phyloP scores from a whole-genome alignment of 148 eudicot genomes.

The Nepenthes mirabilis region DNA sequence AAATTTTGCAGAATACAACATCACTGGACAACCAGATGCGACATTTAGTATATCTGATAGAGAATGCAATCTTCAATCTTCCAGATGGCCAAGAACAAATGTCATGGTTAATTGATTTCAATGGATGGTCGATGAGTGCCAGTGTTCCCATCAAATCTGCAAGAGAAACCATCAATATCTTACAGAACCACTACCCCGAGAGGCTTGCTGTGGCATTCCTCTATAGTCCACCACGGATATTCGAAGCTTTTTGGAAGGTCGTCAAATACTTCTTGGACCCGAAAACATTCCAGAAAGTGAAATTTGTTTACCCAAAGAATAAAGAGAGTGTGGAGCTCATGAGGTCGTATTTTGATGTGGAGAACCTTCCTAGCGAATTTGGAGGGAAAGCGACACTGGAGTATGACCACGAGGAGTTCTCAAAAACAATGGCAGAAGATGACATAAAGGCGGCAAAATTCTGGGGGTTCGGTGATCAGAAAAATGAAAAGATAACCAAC shows the following conservation, averaged over 20 bases:
- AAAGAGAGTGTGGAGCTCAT: slow-evolving; percentile 60
- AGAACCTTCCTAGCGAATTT: slow-evolving; percentile 58
- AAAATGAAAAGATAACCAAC: slow-evolving; percentile 7
- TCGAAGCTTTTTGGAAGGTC: slow-evolving; percentile 71
- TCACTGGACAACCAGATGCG: slow-evolving; percentile 47
- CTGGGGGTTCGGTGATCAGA: slow-evolving; percentile 26
- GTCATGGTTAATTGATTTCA: slow-evolving; percentile 64
- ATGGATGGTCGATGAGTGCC: slow-evolving; percentile 50
- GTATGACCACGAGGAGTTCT: slow-evolving; percentile 47
- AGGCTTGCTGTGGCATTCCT: slow-evolving; percentile 52
- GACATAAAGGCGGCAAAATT: slow-evolving; percentile 26
- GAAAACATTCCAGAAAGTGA: slow-evolving; percentile 58
- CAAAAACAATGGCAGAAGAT: slow-evolving; percentile 37
- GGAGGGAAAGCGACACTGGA: slow-evolving; percentile 46
- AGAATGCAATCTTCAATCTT: slow-evolving; percentile 62
- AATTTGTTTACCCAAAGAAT: slow-evolving; percentile 57
- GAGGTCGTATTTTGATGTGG: slow-evolving; percentile 47
- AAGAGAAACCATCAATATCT: slow-evolving; percentile 36
- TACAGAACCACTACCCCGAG: slow-evolving; percentile 67
- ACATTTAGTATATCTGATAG: slow-evolving; percentile 53
- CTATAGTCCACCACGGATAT: slow-evolving; percentile 51
- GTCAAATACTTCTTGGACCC: slow-evolving; percentile 59
- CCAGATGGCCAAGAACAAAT: slow-evolving; percentile 64
- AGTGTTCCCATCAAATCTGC: slow-evolving; percentile 50
- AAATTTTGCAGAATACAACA: slow-evolving; percentile 36